Conservation (phyloP, 2,329 filamentous ascomycete species). For the Botryotinia calthae region DNA sequence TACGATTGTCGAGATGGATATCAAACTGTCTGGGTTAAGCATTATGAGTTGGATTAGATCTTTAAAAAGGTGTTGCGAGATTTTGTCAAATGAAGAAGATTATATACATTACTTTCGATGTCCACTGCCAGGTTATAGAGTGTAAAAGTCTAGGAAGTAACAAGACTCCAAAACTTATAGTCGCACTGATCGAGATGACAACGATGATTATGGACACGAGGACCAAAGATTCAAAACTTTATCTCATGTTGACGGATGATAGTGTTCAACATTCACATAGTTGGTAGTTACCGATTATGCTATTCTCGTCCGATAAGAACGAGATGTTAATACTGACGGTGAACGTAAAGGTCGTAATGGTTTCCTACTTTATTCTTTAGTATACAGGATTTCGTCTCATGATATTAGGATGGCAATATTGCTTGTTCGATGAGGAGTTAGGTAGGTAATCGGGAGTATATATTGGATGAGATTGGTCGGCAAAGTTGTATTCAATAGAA, state of each 20-base stretch:
- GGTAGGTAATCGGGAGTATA: neutral
- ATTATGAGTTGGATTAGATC: neutral
- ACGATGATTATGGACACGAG: neutral
- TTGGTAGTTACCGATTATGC: neutral
- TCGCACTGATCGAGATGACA: neutral
- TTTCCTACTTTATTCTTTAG: neutral
- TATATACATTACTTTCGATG: neutral
- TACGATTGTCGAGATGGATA: neutral
- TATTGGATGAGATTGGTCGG: neutral
- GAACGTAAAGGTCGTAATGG: neutral
- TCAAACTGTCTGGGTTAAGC: neutral
- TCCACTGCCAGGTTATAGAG: neutral
- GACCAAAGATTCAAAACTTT: neutral
- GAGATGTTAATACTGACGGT: neutral
- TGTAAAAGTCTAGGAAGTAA: neutral
- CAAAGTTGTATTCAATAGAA: neutral
- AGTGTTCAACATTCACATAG: neutral
- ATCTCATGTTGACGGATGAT: neutral
- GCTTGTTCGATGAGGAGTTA: neutral
- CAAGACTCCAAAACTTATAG: neutral
- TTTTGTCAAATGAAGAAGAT: neutral
- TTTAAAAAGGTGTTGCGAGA: neutral
- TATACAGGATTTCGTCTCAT: neutral
- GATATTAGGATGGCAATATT: neutral
- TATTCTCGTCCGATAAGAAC: neutral